Base-by-base conservation (phyloP, 257 asterid species). In the Paraleonurus japonicus region DNA sequence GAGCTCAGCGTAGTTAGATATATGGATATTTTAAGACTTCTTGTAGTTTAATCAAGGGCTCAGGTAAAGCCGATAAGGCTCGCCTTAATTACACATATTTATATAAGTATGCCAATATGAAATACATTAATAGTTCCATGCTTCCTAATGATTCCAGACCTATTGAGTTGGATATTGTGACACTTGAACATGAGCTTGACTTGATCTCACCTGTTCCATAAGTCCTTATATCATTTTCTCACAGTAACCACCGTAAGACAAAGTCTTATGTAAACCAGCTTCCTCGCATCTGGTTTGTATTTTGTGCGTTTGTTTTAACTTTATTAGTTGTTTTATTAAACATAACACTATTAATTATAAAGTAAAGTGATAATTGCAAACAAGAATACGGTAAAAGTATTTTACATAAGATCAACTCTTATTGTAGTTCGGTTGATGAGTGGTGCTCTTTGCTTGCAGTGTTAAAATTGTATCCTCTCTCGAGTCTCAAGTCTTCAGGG, bases 391-490 rank as follows among this genome's bases (percentile, higher is more conserved):
- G 3, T n/a, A n/a, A n/a, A n/a, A n/a, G n/a, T 39, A 7, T 2
- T 39, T 10, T 39, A 7, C 47, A 12, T 4, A 6, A 30, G 33
- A 30, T 30, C 33, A 30, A 30, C 33, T 1, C 33, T 30, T 30
- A 30, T 2, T 4, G 33, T 39, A 39, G 15, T 13, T 10, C 1
- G 60, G 13, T 53, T 17, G 60, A 20, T 22, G 57, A 17, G 23
- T 39, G 17, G 2, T 68, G 68, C n/a, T n/a, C 28, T 41, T 35
- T 77, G 70, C 76, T n/a, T n/a, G n/a, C n/a, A 90, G 96, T n/a
- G 92, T 71, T 68, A 84, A 55, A 66, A 79, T 90, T 4, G 87
- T 83, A 59, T 82, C 92, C 10, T 85, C 96, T 28, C 90, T 94
- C 37, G n/a, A 67, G 61, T 76, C 82, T 80, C 74, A 88, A 81